These are phyloP conservation scores for Talaromyces sp. DNA, from an alignment of 2,329 filamentous ascomycete genomes.

Conservation along the genomic window DNA sequence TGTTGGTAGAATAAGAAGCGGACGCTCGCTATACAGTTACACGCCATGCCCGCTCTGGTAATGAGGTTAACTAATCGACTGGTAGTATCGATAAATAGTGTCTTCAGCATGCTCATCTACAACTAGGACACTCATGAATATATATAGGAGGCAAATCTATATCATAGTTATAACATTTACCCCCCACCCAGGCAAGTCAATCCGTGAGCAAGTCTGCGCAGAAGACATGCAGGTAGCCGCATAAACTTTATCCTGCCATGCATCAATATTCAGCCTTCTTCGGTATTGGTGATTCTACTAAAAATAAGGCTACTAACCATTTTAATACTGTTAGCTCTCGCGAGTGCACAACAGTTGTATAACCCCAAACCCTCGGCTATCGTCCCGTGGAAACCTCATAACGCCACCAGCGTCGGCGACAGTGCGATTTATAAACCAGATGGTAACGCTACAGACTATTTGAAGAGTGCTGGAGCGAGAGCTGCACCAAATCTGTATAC, in stretches of 20 bases:
- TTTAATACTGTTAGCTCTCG: neutral
- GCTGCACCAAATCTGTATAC: neutral
- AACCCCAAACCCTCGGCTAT: neutral
- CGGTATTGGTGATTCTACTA: neutral
- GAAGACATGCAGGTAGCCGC: neutral
- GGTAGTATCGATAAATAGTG: neutral
- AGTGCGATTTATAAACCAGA: neutral
- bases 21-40: neutral
- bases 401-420: neutral
- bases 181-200: neutral
- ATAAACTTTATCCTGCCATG: neutral
- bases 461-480: neutral
- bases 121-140: neutral
- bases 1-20: neutral
- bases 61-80: neutral
- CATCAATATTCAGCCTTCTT: neutral
- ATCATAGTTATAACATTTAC: neutral
- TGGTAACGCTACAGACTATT: neutral
- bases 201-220: neutral
- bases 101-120: neutral
- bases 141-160: neutral
- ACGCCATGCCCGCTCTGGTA: neutral
- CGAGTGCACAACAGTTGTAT: neutral
- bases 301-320: neutral
- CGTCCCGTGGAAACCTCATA: constrained; percentile 1